These are phyloP conservation scores for Nannochloropsis granulata DNA, from an alignment of 108 stramenopile genomes.

Conservation along the genomic window DNA sequence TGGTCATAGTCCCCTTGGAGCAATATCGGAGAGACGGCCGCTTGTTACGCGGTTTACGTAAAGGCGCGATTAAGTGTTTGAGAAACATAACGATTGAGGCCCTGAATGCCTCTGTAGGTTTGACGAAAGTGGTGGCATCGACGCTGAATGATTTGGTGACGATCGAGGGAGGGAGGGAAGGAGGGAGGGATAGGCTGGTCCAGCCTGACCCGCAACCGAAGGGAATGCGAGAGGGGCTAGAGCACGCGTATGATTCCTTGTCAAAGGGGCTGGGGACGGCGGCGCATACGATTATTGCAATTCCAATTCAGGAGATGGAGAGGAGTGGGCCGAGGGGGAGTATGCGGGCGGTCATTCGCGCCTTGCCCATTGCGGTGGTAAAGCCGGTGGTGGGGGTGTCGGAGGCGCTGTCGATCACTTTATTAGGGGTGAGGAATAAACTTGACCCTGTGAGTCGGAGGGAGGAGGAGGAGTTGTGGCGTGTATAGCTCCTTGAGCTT, in stretches of 20 bases:
- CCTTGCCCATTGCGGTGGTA: constrained; percentile 33
- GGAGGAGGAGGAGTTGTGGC: constrained; percentile 36
- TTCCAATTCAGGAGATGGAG: constrained; percentile 13
- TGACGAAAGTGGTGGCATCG: constrained; percentile 2
- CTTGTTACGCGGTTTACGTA: constrained; percentile 10
- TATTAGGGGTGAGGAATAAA: constrained; percentile 34
- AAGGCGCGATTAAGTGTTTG: constrained; percentile 6
- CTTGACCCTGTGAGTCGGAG: constrained; percentile 28
- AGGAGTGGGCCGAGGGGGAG: constrained; percentile 12
- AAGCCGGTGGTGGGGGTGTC: constrained; percentile 33
- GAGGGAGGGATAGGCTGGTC: background rate
- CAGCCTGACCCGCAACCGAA: constrained; percentile 13
- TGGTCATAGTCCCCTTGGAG: constrained; percentile 17
- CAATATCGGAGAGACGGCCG: constrained; percentile 25
- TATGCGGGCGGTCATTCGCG: constrained; percentile 30
- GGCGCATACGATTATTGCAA: constrained; percentile 26
- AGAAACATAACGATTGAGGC: constrained; percentile 17
- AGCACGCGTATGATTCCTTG: constrained; percentile 21
- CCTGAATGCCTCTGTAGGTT: constrained; percentile 5
- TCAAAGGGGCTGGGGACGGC: constrained; percentile 10
- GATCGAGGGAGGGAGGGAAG: background rate
- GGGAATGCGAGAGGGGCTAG: constrained; percentile 19
- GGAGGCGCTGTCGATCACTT: constrained; percentile 34
- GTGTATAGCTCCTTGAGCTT: background rate
- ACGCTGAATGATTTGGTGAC: constrained; percentile 23